phyloP scores from a whole-genome alignment of 371 early-diverging fungal species.

The Mortierella sp. region DNA sequence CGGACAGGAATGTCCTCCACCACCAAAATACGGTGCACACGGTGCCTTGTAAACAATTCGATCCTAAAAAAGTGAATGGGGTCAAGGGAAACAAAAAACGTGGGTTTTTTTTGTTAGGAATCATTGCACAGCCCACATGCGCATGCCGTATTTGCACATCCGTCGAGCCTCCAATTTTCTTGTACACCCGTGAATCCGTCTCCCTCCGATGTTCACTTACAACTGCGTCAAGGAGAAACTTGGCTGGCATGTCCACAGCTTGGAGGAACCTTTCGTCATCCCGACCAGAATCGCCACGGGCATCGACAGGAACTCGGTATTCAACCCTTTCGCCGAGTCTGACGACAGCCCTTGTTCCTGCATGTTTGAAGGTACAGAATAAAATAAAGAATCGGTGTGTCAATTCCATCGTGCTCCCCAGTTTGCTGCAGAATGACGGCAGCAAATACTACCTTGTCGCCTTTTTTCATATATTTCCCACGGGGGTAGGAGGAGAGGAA shows the following conservation, averaged over 20 bases:
- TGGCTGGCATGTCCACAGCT: conserved; percentile 55
- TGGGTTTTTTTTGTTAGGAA: not conserved
- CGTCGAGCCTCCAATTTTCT: not conserved
- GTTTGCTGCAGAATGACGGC: not conserved
- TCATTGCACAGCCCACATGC: not conserved
- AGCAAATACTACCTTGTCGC: not conserved
- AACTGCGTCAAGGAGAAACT: conserved; percentile 45
- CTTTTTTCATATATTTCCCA: conserved; percentile 6
- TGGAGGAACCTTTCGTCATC: conserved; percentile 54
- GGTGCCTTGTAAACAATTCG: conserved; percentile 61
- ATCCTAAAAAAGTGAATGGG: conserved; percentile 39
- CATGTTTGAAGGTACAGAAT: not conserved
- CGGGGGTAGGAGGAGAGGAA: not conserved
- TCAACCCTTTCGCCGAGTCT: conserved; percentile 29
- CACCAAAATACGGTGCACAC: conserved; percentile 68
- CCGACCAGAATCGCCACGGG: conserved; percentile 57
- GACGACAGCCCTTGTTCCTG: conserved; percentile 54
- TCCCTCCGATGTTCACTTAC: conserved; percentile 29
- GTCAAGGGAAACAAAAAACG: not conserved
- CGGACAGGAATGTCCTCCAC: conserved; percentile 48
- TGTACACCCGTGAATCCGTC: not conserved
- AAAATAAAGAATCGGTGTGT: not conserved
- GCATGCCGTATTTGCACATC: not conserved
- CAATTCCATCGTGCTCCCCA: conserved; percentile 12
- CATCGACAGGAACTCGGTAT: conserved; percentile 47